phyloP scores from a whole-genome alignment of 2,329 filamentous ascomycete genomes.

The Orbilia quercus region DNA sequence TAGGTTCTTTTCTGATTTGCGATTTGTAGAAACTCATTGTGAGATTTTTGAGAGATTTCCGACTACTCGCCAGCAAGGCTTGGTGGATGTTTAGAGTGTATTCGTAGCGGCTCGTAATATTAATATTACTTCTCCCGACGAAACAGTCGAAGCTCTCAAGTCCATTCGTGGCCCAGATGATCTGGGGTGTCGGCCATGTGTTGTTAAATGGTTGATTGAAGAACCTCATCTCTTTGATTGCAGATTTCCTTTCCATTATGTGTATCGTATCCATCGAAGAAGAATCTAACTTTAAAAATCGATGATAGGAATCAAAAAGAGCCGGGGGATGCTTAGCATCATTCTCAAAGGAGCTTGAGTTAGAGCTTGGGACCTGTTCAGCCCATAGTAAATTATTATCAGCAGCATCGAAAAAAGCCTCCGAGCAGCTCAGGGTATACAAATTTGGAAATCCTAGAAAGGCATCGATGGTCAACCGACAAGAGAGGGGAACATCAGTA shows the following conservation, averaged over 20 bases:
- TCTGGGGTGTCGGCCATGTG: conserved; percentile 23
- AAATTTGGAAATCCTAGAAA: conserved; percentile 25
- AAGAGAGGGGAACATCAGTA: not conserved
- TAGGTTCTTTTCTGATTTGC: conserved; percentile 11
- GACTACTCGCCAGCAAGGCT: conserved; percentile 23
- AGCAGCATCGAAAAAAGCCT: conserved; percentile 1
- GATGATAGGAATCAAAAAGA: not conserved
- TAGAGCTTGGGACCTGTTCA: no score
- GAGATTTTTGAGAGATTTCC: conserved; percentile 21
- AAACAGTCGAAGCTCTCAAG: conserved; percentile 29
- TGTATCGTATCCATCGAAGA: conserved; percentile 9
- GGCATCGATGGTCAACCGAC: conserved; percentile 22
- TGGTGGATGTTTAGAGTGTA: conserved; percentile 7
- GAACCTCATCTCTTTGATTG: conserved; percentile 21
- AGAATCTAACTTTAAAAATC: conserved; percentile 24
- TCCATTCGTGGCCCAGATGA: conserved; percentile 14
- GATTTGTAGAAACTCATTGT: conserved; percentile 30
- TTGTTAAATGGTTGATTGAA: conserved; percentile 22
- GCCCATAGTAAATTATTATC: no score
- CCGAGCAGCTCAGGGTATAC: conserved; percentile 14
- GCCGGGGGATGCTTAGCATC: not conserved
- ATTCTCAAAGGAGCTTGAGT: no score
- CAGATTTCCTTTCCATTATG: conserved; percentile 8
- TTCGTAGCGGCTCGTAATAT: conserved; percentile 1
- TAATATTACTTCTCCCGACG: conserved; percentile 19